Base-by-base conservation (phyloP, 129 eudicot genomes). In the Kitagawia praeruptora region DNA sequence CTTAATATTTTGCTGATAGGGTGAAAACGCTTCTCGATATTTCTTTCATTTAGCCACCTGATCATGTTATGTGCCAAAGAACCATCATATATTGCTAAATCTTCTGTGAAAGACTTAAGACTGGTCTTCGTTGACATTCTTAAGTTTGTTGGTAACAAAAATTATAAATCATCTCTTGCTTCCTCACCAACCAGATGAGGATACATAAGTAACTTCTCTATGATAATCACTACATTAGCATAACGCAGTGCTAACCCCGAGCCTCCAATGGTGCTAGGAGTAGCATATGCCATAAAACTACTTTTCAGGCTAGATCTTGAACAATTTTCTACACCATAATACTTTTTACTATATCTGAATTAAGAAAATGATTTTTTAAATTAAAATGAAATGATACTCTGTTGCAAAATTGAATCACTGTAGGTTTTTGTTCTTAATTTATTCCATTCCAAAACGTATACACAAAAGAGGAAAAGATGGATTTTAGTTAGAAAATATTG, bases 171-270 rank as follows among this genome's bases (percentile, higher is more conserved):
- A 42, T 90, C 98, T 67, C 99, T 85, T 72, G 98, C 99, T 79
- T 96, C 99, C 25, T 92, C 92, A n/a, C 98, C 98, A 28, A 96
- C 92, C 45, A 96, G 70, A 83, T 96, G 99, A 13, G 99, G 99
- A 83, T 90, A 96, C 23, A 86, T 80, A 37, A 90, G 92, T 61
- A 96, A 79, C 78, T 96, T 96, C 85, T 96, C 98, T 58, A 96
- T 84, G 67, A 96, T 90, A 63, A 96, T 92, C 45, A 96, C 88
- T 23, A 96, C 85, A 75, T 96, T 96, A 1, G 99, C 99, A 61
- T 96, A 96, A 83, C 91, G 99, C 63, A 92, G 78, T 0, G 98
- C 99, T 45, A 96, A 81, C 10, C 93, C 99, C 45, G 99, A 92
- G 75, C 96, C 98, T 78, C 99, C 99, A 75, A 92, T 76, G 14